Conservation (phyloP, 1,139 yeast genomes). For the Magnusiomyces suaveolens region DNA sequence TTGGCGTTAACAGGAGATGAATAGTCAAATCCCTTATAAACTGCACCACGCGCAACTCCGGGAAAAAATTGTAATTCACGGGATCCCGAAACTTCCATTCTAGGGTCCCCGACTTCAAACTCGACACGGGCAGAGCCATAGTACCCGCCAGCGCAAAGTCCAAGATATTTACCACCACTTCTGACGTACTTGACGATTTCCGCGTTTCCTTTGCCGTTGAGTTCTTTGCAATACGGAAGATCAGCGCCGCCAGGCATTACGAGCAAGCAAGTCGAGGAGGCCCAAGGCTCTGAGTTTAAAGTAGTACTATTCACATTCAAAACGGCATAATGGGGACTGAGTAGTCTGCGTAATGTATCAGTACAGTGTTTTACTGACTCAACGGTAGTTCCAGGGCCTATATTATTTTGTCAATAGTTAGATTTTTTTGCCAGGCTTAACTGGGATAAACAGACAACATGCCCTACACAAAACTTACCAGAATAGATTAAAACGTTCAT, state of each 20-base stretch:
- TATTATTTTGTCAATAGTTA: neutral
- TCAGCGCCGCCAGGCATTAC: slow-evolving; percentile 98
- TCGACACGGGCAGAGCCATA: slow-evolving; percentile 69
- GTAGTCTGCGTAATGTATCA: slow-evolving; percentile 58
- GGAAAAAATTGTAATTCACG: slow-evolving; percentile 76
- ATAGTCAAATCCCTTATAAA: slow-evolving; percentile 69
- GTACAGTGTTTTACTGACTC: slow-evolving; percentile 79
- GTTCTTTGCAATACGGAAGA: slow-evolving; percentile 61
- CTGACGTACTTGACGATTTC: slow-evolving; percentile 56
- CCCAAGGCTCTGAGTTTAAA: slow-evolving; percentile 80
- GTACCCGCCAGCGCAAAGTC: slow-evolving; percentile 96
- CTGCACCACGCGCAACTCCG: slow-evolving; percentile 75
- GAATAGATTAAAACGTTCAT: slow-evolving; percentile 80
- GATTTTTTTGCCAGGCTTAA: neutral
- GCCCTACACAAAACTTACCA: slow-evolving; percentile 28
- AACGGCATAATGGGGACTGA: slow-evolving; percentile 89
- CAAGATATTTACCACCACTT: slow-evolving; percentile 72
- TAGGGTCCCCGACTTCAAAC: slow-evolving; percentile 64
- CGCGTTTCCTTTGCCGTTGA: slow-evolving; percentile 61
- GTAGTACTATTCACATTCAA: slow-evolving; percentile 56
- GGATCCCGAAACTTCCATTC: slow-evolving; percentile 72
- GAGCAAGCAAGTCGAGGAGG: slow-evolving; percentile 59
- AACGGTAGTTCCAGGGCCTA: slow-evolving; percentile 75
- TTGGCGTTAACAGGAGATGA: slow-evolving; percentile 67
- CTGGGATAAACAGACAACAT: neutral